Conservation (phyloP, 2,329 filamentous ascomycete genomes). For the Claviceps monticola region DNA sequence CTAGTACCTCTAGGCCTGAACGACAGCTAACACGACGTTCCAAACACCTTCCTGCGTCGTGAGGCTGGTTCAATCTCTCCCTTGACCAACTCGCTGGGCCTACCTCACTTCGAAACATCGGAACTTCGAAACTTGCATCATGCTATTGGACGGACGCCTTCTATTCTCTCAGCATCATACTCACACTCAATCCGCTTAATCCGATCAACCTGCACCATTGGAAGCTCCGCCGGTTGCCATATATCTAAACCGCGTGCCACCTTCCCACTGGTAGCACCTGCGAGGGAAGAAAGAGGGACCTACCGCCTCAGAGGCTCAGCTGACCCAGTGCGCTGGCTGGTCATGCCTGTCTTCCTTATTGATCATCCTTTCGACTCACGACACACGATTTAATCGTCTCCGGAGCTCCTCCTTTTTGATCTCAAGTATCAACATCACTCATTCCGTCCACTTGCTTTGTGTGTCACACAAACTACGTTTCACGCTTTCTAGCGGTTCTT, state of each 20-base stretch:
- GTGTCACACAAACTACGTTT: conserved; percentile 14
- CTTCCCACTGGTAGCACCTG: conserved; percentile 4
- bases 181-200: not conserved
- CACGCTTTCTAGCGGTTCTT: conserved; percentile 10
- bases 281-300: conserved; percentile 4
- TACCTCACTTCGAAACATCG: not conserved
- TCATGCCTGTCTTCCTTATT: not conserved
- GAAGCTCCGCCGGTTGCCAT: not conserved
- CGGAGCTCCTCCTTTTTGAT: conserved; percentile 6
- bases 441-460: conserved; percentile 7
- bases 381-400: conserved; percentile 1
- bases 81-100: not conserved
- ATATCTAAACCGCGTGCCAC: conserved; percentile 2
- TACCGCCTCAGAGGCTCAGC: conserved; percentile 5
- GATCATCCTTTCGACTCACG: not conserved
- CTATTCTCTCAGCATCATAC: conserved; percentile 1
- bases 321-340: not conserved
- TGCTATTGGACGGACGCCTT: conserved; percentile 4
- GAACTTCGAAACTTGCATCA: conserved; percentile 1
- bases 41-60: not conserved
- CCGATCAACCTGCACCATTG: not conserved
- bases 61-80: not conserved
- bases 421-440: not conserved
- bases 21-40: not conserved
- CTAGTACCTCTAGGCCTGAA: not conserved